Evolutionary conservation across 177 flowering plant species (phyloP), one percentile per base, ranked within the genome.

Genomic region (Tripterygium wilfordii): DNA sequence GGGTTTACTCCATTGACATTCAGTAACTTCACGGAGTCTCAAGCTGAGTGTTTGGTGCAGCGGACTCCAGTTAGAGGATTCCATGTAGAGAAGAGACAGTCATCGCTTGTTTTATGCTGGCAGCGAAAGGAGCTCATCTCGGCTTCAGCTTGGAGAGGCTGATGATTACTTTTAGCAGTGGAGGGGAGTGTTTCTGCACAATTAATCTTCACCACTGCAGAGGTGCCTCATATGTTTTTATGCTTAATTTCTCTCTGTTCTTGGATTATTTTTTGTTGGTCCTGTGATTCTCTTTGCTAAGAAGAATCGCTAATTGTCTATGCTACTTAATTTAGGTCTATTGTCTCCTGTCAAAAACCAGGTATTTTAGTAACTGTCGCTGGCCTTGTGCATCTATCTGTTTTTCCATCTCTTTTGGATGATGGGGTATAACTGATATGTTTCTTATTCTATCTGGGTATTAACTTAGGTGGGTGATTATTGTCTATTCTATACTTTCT

Each of bases 111-210:
- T 36, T 82, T 89, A 10, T 79, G 64, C 61, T 89, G 95, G 95
- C 85, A 89, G 68, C 64, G 69, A 16, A 63, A 67, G 44, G 92
- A 86, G 49, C 88, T 89, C 14, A 61, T 79, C 19, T 68, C 88
- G 0, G 89, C 76, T 19, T 72, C 92, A 14, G 89, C 85, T 42
- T 89, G 97, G 97, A 74, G 76, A 61, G 82, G 82, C 64, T 88
- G 74, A 77, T 15, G 53, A 70, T 23, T 42, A 29, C 33, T 30
- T 3, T 42, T 23, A n/a, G 30, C 45, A 1, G 13, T 12, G 30
- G 45, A 23, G 10, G n/a, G n/a, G n/a, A 17, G 42, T 28, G 40
- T 61, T 39, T 24, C 42, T 29, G 19, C 49, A 30, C 48, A 39
- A 22, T 56, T 56, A 44, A 17, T 40, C 36, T 26, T 26, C 42